Evolutionary conservation across 345 rosid species (phyloP), one percentile per base, ranked within the genome.

Genomic region (Populus tremula): DNA sequence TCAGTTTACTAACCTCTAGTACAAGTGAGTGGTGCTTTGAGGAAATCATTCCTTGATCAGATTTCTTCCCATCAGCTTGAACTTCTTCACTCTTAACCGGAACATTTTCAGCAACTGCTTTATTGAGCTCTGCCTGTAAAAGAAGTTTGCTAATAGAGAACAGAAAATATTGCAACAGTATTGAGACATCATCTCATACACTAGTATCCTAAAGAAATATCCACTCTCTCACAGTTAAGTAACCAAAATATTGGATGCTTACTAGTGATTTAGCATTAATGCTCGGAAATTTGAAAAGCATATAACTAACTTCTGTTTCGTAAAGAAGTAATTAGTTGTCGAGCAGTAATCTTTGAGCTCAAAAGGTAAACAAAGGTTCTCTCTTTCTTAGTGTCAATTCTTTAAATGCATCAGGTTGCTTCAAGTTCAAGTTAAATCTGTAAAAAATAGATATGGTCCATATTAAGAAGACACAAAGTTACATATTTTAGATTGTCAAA

Each of bases 81-180:
- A 54, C 83, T 75, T 43, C 83, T 75, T 43, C 82, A 72, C 78
- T 77, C 81, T 76, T 90, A 69, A 39, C 76, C 56, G 74, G 72
- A 77, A 80, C 92, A 77, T 79, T 88, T 76, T 82, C 87, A 11
- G 83, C 74, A 76, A 78, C 84, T 67, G 25, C 71, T 84, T 88
- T 92, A 73, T 88, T 90, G 78, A 91, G 90, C 87, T 92, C 97
- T 41, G 88, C 94, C 98, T 96, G 86, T 67, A 13, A 79, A 79
- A 75, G 74, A 63, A 76, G 41, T 73, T 79, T 67, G 77, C 75
- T 36, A 35, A 67, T 36, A 67, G 66, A 69, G 65, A 77, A 84
- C 77, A 70, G 49, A 5, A 69, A 74, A 73, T 36, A 68, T 4
- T 29, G 75, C 41, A 47, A 35, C 10, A 33, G 14, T 39, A 66